A percentile compares a stretch with the other conserved stretches of the same genome.
phyloP scores from a whole-genome alignment of 441 rosid genomes.

The Macaranga tanarius region DNA sequence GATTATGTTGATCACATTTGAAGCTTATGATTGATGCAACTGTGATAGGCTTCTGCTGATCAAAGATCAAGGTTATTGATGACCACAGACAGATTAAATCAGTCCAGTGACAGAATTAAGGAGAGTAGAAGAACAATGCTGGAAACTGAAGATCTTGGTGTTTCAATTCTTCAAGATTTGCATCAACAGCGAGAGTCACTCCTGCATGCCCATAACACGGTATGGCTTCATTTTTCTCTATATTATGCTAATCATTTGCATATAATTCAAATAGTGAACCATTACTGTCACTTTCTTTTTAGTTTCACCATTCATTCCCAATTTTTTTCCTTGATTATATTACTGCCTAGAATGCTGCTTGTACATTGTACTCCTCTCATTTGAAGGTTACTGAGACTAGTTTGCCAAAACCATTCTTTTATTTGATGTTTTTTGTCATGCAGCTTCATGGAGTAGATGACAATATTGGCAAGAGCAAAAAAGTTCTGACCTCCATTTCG shows the following conservation, averaged over 20 bases:
- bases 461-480: slow-evolving; percentile 86
- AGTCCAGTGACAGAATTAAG: slow-evolving; percentile 66
- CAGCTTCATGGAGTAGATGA: slow-evolving; percentile 96
- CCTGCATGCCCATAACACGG: slow-evolving; percentile 68
- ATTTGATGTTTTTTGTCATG: slow-evolving; percentile 15
- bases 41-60: slow-evolving; percentile 79
- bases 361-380: not conserved
- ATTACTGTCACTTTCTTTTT: not conserved
- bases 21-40: slow-evolving; percentile 10
- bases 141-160: slow-evolving; percentile 98
- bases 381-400: not conserved
- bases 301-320: not conserved
- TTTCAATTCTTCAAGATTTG: slow-evolving; percentile 92
- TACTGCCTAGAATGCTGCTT: not conserved
- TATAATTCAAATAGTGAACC: not conserved
- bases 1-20: slow-evolving; percentile 2
- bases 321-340: not conserved
- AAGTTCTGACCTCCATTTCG: slow-evolving; percentile 58
- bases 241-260: not conserved
- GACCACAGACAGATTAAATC: slow-evolving; percentile 71
- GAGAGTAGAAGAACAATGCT: slow-evolving; percentile 89
- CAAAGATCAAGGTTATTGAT: slow-evolving; percentile 85
- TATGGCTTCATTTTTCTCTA: slow-evolving; percentile 26
- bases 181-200: slow-evolving; percentile 90
- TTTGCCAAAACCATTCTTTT: not conserved